Conservation (phyloP, 208 protist genomes). For the Leishmania gerbilli region DNA sequence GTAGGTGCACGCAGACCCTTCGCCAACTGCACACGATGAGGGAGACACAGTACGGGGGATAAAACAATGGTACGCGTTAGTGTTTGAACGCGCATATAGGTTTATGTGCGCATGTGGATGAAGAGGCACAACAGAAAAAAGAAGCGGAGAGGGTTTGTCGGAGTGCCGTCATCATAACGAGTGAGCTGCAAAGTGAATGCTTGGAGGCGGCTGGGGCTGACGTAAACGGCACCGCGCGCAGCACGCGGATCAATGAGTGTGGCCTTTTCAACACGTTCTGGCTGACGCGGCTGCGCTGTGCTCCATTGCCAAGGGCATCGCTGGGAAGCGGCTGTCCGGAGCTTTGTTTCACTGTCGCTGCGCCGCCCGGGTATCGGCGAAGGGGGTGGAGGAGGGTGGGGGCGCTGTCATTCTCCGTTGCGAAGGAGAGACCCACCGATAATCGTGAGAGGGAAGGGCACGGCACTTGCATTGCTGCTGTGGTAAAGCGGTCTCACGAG, state of each 20-base stretch:
- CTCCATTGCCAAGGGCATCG: neutral
- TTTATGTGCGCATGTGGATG: neutral
- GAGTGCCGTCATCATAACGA: neutral
- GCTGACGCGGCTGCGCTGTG: neutral
- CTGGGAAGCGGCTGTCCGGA: neutral
- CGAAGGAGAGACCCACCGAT: neutral
- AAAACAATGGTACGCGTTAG: too few species aligned
- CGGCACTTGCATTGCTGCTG: neutral
- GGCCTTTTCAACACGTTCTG: neutral
- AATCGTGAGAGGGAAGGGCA: neutral
- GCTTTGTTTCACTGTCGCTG: neutral
- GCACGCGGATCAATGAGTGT: neutral
- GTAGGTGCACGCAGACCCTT: too few species aligned
- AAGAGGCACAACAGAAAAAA: neutral
- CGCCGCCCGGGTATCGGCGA: neutral
- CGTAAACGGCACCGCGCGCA: neutral
- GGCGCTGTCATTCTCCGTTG: neutral
- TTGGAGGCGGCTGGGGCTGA: neutral
- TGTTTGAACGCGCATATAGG: neutral
- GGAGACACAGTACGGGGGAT: neutral
- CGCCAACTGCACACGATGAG: too few species aligned
- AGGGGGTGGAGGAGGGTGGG: neutral
- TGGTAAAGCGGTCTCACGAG: neutral
- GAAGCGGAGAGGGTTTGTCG: neutral
- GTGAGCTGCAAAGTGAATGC: too few species aligned